phyloP scores from a whole-genome alignment of 2,329 filamentous ascomycete species.

The Paradendryphiella salina region DNA sequence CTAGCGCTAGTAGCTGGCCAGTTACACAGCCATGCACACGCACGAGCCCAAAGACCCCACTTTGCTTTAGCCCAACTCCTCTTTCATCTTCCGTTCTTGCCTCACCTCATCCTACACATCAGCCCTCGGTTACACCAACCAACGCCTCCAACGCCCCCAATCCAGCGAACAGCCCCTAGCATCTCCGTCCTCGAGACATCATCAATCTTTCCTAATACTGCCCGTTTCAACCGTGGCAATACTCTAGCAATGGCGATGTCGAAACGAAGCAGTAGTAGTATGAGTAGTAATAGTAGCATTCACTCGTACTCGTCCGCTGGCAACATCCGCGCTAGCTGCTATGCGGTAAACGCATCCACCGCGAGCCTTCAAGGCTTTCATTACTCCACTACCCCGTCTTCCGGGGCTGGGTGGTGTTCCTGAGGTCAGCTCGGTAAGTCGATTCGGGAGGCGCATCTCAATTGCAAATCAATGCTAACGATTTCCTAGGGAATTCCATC shows the following conservation, averaged over 20 bases:
- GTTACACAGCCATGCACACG: conserved; percentile 1
- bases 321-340: conserved; percentile 89
- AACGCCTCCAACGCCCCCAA: conserved; percentile 3
- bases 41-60: conserved; percentile 17
- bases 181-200: not conserved
- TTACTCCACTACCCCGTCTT: conserved; percentile 79
- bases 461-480: not conserved
- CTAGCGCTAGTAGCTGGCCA: conserved; percentile 9
- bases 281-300: conserved; percentile 65
- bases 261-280: conserved; percentile 66
- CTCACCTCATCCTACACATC: conserved; percentile 15
- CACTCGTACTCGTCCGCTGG: conserved; percentile 64
- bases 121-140: conserved; percentile 11
- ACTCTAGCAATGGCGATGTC: conserved; percentile 67
- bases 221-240: conserved; percentile 51
- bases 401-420: conserved; percentile 58
- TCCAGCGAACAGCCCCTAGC: not conserved
- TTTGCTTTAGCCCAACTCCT: conserved; percentile 20
- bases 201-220: not conserved
- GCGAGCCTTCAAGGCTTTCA: conserved; percentile 58
- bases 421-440: conserved; percentile 51
- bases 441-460: not conserved
- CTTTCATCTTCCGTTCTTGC: conserved; percentile 16
- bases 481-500: conserved; percentile 72
- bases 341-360: conserved; percentile 70